phyloP scores from a whole-genome alignment of 108 stramenopile species.

The Tribonema minus region DNA sequence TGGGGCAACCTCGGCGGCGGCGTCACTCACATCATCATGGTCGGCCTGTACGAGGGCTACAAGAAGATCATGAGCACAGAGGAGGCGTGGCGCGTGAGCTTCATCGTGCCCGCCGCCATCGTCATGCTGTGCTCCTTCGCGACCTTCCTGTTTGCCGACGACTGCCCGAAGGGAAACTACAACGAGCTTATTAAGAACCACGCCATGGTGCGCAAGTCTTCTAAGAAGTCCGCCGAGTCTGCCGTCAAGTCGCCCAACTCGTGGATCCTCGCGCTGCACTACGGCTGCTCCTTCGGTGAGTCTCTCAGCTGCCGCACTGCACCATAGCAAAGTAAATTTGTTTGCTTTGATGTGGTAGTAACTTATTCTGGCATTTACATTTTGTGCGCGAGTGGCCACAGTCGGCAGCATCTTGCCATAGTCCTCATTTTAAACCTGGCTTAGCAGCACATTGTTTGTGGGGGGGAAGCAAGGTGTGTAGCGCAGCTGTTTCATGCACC shows the following conservation, averaged over 20 bases:
- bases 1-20: slow-evolving; percentile 86
- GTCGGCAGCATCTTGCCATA: too few species aligned
- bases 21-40: slow-evolving; percentile 41
- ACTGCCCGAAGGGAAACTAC: slow-evolving; percentile 74
- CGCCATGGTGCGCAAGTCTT: slow-evolving; percentile 19
- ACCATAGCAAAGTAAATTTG: too few species aligned
- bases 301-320: too few species aligned
- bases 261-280: slow-evolving; percentile 77
- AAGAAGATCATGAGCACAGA: slow-evolving; percentile 31
- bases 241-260: background rate
- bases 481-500: too few species aligned
- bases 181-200: slow-evolving; percentile 11
- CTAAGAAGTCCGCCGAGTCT: background rate
- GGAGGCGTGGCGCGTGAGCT: slow-evolving; percentile 8
- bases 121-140: background rate
- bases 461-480: too few species aligned
- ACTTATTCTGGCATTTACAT: too few species aligned
- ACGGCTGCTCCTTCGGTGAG: slow-evolving; percentile 81
- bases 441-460: too few species aligned
- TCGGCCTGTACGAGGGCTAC: slow-evolving; percentile 48
- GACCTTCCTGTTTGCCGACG: too few species aligned
- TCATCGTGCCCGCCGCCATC: slow-evolving; percentile 15
- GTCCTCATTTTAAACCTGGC: too few species aligned
- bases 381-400: too few species aligned
- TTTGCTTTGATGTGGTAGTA: too few species aligned